phyloP scores from a whole-genome alignment of 768 basidiomycete genomes.

The Podaxis sp. region DNA sequence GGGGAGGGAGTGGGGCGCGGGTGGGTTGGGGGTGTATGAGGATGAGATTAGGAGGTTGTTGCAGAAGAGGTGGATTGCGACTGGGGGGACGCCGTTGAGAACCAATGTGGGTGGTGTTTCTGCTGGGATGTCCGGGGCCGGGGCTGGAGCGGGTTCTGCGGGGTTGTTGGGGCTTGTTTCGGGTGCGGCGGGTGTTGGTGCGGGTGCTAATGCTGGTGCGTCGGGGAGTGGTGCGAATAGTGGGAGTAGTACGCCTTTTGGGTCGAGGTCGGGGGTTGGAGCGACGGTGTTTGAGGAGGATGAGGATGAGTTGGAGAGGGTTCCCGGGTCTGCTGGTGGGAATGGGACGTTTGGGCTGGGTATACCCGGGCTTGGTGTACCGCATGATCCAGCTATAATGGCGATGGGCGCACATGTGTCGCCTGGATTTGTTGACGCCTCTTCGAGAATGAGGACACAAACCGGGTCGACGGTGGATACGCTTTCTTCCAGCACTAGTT shows the following conservation, averaged over 20 bases:
- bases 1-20: slow-evolving; percentile 60
- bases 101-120: slow-evolving; percentile 54
- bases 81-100: slow-evolving; percentile 55
- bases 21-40: slow-evolving; percentile 65
- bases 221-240: slow-evolving; percentile 56
- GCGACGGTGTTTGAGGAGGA: slow-evolving; percentile 66
- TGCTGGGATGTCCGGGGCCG: slow-evolving; percentile 3
- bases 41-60: slow-evolving; percentile 75
- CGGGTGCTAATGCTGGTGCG: slow-evolving; percentile 16
- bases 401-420: slow-evolving; percentile 33
- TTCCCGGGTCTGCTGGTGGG: slow-evolving; percentile 33
- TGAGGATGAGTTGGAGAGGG: slow-evolving; percentile 67
- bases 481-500: slow-evolving; percentile 29
- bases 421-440: slow-evolving; percentile 38
- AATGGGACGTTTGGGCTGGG: slow-evolving; percentile 17
- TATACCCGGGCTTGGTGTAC: slow-evolving; percentile 10
- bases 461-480: slow-evolving; percentile 47
- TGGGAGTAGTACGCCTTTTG: slow-evolving; percentile 69
- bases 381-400: slow-evolving; percentile 15
- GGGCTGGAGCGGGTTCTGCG: background rate
- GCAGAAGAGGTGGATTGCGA: slow-evolving; percentile 73
- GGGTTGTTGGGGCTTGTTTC: slow-evolving; percentile 14
- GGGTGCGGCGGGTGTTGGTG: slow-evolving; percentile 13
- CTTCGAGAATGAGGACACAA: slow-evolving; percentile 45
- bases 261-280: slow-evolving; percentile 49